Evolutionary conservation across 768 basidiomycete genomes (phyloP).

Genomic region (Boletus rubroflammeus): DNA sequence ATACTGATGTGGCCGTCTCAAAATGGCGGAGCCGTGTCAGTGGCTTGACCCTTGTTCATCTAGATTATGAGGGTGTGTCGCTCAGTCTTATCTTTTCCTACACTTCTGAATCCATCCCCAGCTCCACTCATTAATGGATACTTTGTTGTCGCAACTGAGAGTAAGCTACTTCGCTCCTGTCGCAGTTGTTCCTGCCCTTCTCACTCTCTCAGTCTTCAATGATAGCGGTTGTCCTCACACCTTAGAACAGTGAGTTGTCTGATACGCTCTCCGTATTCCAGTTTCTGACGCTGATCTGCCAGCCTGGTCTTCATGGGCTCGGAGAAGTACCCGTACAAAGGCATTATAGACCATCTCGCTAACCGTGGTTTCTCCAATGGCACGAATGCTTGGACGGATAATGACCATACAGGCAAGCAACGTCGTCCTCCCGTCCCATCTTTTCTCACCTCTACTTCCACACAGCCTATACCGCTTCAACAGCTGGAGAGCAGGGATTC

Average conservation of each 20-base stretch:
- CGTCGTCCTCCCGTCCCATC: not conserved
- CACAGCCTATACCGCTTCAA: constrained; percentile 86
- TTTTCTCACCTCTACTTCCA: not conserved
- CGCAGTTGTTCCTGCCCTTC: not conserved
- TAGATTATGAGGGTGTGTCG: constrained; percentile 81
- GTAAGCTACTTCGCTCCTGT: constrained; percentile 38
- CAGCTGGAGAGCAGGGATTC: constrained; percentile 92
- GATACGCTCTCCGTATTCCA: not conserved
- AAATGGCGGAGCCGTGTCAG: constrained; percentile 88
- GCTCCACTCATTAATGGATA: constrained; percentile 89
- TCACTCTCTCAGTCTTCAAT: constrained; percentile 66
- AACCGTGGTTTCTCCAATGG: constrained; percentile 91
- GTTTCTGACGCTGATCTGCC: constrained; percentile 3
- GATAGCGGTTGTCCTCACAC: constrained; percentile 96
- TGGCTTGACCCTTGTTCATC: constrained; percentile 86
- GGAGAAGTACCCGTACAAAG: constrained; percentile 93
- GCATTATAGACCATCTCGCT: constrained; percentile 90
- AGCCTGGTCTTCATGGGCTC: constrained; percentile 95
- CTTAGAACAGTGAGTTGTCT: constrained; percentile 75
- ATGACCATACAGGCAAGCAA: constrained; percentile 63
- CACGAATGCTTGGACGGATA: constrained; percentile 97
- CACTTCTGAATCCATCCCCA: constrained; percentile 31
- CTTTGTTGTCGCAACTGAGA: constrained; percentile 88
- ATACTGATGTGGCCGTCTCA: constrained; percentile 72
- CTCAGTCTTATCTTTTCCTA: not conserved